Conservation (phyloP, 2,329 filamentous ascomycete species). For the Leptosphaerulina australis region DNA sequence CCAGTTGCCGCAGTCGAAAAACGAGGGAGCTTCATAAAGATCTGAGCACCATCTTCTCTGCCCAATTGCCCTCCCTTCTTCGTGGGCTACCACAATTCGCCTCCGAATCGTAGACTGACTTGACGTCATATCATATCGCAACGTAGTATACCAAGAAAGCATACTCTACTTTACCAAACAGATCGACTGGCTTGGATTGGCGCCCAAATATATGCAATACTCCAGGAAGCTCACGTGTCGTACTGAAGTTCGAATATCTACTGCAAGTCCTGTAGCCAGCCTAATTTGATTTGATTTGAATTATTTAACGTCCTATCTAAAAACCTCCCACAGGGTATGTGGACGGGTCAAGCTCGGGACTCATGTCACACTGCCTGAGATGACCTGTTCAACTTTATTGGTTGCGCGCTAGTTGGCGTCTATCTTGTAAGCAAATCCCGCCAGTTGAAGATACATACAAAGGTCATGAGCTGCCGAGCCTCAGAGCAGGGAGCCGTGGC, state of each 20-base stretch:
- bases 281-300: too few species aligned
- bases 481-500: too few species aligned
- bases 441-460: too few species aligned
- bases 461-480: too few species aligned
- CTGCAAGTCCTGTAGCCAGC: neutral
- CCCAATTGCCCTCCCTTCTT: neutral
- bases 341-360: too few species aligned
- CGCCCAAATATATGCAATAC: neutral
- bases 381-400: too few species aligned
- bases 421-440: too few species aligned
- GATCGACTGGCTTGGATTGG: neutral
- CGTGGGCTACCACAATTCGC: slow-evolving; percentile 5
- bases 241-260: slow-evolving; percentile 4
- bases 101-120: slow-evolving; percentile 11
- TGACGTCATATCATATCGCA: slow-evolving; percentile 22
- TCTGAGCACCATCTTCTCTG: neutral
- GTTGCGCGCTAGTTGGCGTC: too few species aligned
- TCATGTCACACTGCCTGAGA: too few species aligned
- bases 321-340: too few species aligned
- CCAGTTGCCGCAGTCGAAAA: slow-evolving; percentile 11
- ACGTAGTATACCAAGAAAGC: slow-evolving; percentile 4
- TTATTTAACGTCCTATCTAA: too few species aligned
- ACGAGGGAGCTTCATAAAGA: neutral
- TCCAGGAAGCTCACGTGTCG: neutral
- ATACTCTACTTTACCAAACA: neutral